Conservation (phyloP, 345 rosid species). For the Eucalyptus erythrocorys region DNA sequence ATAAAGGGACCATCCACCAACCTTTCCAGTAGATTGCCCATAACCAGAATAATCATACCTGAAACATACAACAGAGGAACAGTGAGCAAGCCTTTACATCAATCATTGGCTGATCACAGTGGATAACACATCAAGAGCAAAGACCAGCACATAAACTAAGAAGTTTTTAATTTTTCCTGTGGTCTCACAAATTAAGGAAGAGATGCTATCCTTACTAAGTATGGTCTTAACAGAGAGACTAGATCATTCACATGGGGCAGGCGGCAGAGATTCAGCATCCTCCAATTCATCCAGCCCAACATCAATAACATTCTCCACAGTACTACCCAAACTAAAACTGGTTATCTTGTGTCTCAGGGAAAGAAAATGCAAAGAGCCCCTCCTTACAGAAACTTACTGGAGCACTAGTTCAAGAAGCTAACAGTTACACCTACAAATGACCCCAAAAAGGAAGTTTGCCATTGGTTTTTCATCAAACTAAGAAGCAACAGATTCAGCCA, state of each 20-base stretch:
- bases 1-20: conserved; percentile 6
- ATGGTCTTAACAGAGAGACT: background rate
- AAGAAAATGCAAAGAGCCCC: background rate
- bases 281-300: background rate
- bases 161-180: background rate
- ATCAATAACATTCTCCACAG: background rate
- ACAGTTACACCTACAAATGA: background rate
- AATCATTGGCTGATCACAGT: background rate
- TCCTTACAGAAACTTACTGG: background rate
- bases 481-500: background rate
- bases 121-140: background rate
- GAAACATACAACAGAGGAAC: background rate
- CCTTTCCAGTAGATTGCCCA: conserved; percentile 95
- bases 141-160: background rate
- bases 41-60: conserved; percentile 98
- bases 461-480: background rate
- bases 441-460: background rate
- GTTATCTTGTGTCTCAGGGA: background rate
- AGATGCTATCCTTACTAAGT: background rate
- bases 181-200: background rate
- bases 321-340: background rate
- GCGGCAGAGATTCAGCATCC: background rate
- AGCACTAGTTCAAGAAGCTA: background rate
- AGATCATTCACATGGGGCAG: background rate
- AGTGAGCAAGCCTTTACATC: background rate